Evolutionary conservation across 306 rosid species (phyloP), one percentile per base, ranked within the genome.

Genomic region (Medicago lupulina): DNA sequence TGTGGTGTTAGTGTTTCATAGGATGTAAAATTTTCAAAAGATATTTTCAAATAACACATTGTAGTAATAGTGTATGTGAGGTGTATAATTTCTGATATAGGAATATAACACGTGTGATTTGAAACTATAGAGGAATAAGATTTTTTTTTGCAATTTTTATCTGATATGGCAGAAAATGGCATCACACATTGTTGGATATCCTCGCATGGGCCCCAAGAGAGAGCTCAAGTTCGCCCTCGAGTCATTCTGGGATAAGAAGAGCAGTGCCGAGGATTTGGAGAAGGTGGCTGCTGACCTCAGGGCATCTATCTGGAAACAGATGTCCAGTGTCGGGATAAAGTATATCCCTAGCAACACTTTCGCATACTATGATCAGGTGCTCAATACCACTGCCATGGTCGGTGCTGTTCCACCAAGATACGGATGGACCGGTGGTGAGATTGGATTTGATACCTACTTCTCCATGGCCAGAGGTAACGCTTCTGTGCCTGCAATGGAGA

Each of bases 191-290:
- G 97, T 92, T 63, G 97, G 97, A 88, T 92, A 92, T 60, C 97
- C 97, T 18, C 96, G 97, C 51, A 84, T 92, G 96, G 97, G 97
- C 83, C 97, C 96, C 25, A 92, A 89, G 88, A 92, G 97, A 83
- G 97, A 92, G 89, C 92, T 92, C 60, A 92, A 92, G 87, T 92
- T 92, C 14, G 90, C 97, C 1, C 54, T 90, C 76, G 97, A 92
- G 73, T 88, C 97, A 14, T 92, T 90, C 80, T 92, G 97, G 97
- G 97, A 92, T 80, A 80, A 83, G 17, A 92, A 92, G 88, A 92
- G 88, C 87, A 88, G 86, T 0, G 91, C 96, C 0, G 96, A 88
- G 28, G 97, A 90, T 81, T 86, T 92, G 79, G 72, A 87, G 54
- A 88, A 87, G 89, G 97, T 92, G 69, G 76, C 96, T 5, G 82